phyloP scores from a whole-genome alignment of 306 rosid genomes.

The Inga oerstediana region DNA sequence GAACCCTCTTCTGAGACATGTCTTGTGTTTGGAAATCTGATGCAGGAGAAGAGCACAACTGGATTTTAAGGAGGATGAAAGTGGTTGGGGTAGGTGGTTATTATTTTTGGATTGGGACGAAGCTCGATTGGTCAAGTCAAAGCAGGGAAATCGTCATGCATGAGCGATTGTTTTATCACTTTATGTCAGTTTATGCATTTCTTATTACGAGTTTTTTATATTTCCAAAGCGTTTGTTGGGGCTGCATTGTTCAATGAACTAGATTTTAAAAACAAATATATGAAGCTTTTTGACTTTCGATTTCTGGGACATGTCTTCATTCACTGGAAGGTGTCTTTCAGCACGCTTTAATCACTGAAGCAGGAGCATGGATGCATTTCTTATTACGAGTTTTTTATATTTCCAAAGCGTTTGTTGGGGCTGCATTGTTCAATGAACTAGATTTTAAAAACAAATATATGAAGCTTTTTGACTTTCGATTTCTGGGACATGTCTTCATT shows the following conservation, averaged over 20 bases:
- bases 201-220: neutral
- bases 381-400: neutral
- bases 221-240: neutral
- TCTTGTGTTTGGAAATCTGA: neutral
- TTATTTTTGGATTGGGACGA: neutral
- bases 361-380: neutral
- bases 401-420: neutral
- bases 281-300: neutral
- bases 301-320: neutral
- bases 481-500: neutral
- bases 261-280: neutral
- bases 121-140: neutral
- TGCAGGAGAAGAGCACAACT: neutral
- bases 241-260: neutral
- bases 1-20: constrained; percentile 13
- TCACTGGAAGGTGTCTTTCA: neutral
- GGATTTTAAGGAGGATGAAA: neutral
- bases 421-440: neutral
- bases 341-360: neutral
- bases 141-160: neutral
- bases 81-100: neutral
- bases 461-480: neutral
- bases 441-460: neutral
- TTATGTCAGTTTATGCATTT: neutral
- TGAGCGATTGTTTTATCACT: neutral